A percentile compares a stretch with the other conserved stretches of the same genome.
These are phyloP conservation scores for Macaranga tanarius DNA, from an alignment of 441 rosid genomes.

Conservation along the genomic window DNA sequence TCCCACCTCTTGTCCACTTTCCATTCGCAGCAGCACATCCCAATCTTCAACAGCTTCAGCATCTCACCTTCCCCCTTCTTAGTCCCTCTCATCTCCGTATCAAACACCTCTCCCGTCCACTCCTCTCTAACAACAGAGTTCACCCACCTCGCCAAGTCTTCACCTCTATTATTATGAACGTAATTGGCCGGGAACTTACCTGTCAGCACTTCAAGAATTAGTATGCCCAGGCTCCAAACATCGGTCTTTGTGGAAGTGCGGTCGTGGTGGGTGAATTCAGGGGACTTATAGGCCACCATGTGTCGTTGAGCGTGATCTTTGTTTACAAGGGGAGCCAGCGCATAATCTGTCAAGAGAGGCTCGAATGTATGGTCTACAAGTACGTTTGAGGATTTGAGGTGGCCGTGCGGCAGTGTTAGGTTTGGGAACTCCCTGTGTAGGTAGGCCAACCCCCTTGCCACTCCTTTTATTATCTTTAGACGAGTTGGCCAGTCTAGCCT, in stretches of 20 bases:
- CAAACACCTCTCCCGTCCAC: slow-evolving; percentile 88
- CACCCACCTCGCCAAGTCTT: slow-evolving; percentile 75
- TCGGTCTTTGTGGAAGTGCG: slow-evolving; percentile 59
- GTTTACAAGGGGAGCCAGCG: slow-evolving; percentile 53
- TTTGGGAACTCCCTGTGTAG: slow-evolving; percentile 56
- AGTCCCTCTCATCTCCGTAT: slow-evolving; percentile 66
- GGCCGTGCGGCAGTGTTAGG: slow-evolving; percentile 65
- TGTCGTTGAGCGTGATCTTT: slow-evolving; percentile 60
- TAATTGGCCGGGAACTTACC: slow-evolving; percentile 83
- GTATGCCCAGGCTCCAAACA: slow-evolving; percentile 88
- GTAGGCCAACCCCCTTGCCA: slow-evolving; percentile 62
- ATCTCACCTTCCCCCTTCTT: slow-evolving; percentile 67
- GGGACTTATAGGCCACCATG: slow-evolving; percentile 83
- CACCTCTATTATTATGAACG: slow-evolving; percentile 58
- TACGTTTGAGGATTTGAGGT: slow-evolving; percentile 85
- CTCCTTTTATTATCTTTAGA: slow-evolving; percentile 75
- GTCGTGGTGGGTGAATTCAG: slow-evolving; percentile 54
- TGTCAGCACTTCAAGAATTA: slow-evolving; percentile 71
- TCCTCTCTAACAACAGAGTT: slow-evolving; percentile 74
- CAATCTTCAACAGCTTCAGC: slow-evolving; percentile 77
- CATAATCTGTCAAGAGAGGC: slow-evolving; percentile 63
- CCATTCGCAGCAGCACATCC: slow-evolving; percentile 86
- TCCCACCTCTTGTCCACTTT: slow-evolving; percentile 67
- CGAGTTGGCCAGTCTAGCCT: slow-evolving; percentile 75
- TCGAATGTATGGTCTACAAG: slow-evolving; percentile 52